Percentiles rank a stretch among this genome's conserved stretches.
Conservation (phyloP, 129 eudicot genomes). For the sunflower (Helianthus annuus) region DNA sequence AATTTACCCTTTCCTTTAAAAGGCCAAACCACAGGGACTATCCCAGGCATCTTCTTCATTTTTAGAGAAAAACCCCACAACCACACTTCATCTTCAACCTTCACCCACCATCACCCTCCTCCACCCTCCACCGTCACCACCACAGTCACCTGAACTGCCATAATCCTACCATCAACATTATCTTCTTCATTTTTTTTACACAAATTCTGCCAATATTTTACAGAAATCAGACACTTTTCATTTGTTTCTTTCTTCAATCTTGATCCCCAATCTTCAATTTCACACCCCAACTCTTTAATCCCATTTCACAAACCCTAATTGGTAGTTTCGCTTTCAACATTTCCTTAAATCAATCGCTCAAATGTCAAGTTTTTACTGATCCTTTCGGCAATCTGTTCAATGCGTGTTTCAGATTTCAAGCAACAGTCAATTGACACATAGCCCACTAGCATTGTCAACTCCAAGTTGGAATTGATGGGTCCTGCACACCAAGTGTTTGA, state of each 20-base stretch:
- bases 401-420: constrained; percentile 39
- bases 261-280: constrained; percentile 32
- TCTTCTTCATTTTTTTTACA: no score
- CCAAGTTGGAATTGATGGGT: constrained; percentile 17
- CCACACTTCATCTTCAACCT: no score
- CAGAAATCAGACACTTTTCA: constrained; percentile 24
- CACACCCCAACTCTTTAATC: constrained; percentile 23
- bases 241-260: constrained; percentile 36
- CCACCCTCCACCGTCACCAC: no score
- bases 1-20: no score
- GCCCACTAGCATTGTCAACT: constrained; percentile 32
- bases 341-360: constrained; percentile 13
- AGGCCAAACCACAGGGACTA: no score
- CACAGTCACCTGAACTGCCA: no score
- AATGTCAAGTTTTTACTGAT: constrained; percentile 15
- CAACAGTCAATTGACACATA: constrained; percentile 20
- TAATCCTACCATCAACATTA: no score
- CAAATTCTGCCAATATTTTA: constrained; percentile 27
- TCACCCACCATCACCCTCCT: no score
- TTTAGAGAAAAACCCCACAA: no score
- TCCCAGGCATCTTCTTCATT: no score
- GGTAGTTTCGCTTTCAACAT: constrained; percentile 31
- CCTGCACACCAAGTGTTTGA: constrained; percentile 11
- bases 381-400: constrained; percentile 18
- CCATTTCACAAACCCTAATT: constrained; percentile 30